Base-by-base conservation (phyloP, 768 basidiomycete species). In the Agaricus bisporus region DNA sequence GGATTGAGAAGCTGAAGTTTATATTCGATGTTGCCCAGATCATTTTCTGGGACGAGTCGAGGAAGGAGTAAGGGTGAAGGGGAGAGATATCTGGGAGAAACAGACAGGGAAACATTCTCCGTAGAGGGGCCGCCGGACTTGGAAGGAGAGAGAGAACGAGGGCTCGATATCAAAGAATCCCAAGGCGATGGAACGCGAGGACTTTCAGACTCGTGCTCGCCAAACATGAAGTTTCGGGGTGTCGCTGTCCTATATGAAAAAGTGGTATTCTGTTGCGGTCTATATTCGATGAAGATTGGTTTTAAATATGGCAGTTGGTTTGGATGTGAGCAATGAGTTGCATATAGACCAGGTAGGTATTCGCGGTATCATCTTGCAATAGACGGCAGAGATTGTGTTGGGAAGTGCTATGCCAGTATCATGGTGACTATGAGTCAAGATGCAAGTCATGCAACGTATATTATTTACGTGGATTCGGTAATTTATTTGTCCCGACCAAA, bases 21-120 rank as follows among this genome's bases (percentile, higher is more conserved):
- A 75, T 97, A 97, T 68, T 97, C 93, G 55, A 97, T 83, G 62
- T 93, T 94, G 8, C 93, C 93, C 69, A 88, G 74, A 62, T 93
- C 90, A 17, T 79, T 77, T 63, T 93, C 91, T 1, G 90, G 88
- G 5, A 83, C 80, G 7, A 92, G 80, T 45, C 81, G 80, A 0
- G 87, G 87, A 48, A 54, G 46, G 18, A 54, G 53, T 14, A 54
- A 37, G 3, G 47, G 47, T 3, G 53, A 48, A 32, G 53, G 46
- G 20, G 46, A 43, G 25, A 48, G 41, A 39, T 41, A 12, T 43
- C 32, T 38, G 28, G 47, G 46, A 12, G 53, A 54, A 8, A 43
- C 22, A 8, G 46, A 42, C 4, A 29, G 29, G 10, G 46, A 35
- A 3, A n/a, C 15, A 14, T 41, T 9, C 9, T 41, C 32, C 8